Evolutionary conservation across 164 flowering plant genomes (phyloP).

Genomic region (Euptelea pleiosperma): DNA sequence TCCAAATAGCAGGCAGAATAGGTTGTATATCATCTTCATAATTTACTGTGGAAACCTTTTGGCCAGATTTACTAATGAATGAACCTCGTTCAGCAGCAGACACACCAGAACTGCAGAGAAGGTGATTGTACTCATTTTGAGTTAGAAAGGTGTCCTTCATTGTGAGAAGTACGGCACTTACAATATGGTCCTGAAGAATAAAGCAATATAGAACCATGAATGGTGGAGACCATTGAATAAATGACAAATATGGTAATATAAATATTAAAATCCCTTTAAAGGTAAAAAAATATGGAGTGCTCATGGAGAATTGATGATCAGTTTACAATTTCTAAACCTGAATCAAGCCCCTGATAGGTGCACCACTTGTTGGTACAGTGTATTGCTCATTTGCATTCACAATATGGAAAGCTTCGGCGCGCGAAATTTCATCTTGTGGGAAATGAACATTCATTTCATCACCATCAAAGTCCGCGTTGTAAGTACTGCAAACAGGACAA

Average conservation of each 20-base stretch:
- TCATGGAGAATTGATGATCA: neutral
- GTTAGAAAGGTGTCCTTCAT: conserved; percentile 82
- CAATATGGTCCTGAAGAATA: conserved; percentile 71
- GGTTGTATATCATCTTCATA: conserved; percentile 52
- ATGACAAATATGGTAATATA: neutral
- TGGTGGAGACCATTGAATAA: too few species aligned
- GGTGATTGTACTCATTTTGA: conserved; percentile 64
- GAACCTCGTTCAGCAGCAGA: conserved; percentile 29
- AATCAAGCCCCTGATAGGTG: conserved; percentile 84
- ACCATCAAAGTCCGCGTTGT: conserved; percentile 99
- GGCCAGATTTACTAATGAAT: conserved; percentile 27
- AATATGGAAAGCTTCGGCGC: conserved; percentile 89
- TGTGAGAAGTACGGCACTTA: conserved; percentile 82
- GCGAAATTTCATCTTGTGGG: conserved; percentile 99
- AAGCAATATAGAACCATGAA: too few species aligned
- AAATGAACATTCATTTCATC: conserved; percentile 99
- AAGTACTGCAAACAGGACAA: conserved; percentile 48
- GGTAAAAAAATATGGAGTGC: neutral
- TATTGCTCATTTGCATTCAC: conserved; percentile 95
- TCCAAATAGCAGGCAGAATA: conserved; percentile 65
- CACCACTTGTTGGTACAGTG: conserved; percentile 90
- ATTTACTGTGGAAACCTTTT: conserved; percentile 41
- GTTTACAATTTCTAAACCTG: conserved; percentile 49
- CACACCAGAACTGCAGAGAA: conserved; percentile 72
- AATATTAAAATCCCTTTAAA: neutral